Percentiles rank a stretch among this genome's conserved stretches.
phyloP scores from a whole-genome alignment of 139 green algal genomes.

The Tetradesmus obliquus region DNA sequence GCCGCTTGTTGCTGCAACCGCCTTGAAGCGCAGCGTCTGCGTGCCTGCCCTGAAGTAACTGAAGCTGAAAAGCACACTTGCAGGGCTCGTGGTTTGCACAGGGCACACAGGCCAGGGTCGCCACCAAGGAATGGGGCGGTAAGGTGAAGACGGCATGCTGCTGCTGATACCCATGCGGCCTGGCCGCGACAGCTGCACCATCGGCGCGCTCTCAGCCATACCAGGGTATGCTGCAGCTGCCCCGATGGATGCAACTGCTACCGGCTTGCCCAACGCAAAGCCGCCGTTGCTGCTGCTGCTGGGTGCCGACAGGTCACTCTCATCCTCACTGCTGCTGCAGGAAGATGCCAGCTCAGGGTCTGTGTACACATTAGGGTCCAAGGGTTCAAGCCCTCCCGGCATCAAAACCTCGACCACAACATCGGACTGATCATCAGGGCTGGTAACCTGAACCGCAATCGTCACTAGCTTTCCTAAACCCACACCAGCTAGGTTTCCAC shows the following conservation, averaged over 20 bases:
- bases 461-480: conserved; percentile 58
- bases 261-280: neutral
- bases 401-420: conserved; percentile 65
- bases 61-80: conserved; percentile 59
- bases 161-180: neutral
- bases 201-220: neutral
- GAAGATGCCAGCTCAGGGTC: conserved; percentile 16
- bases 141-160: neutral
- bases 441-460: conserved; percentile 68
- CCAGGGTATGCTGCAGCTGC: neutral
- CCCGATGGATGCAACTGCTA: neutral
- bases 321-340: conserved; percentile 34
- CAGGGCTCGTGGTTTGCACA: conserved; percentile 51
- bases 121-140: conserved; percentile 11
- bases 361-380: conserved; percentile 64
- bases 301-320: neutral
- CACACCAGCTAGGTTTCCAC: conserved; percentile 46
- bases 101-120: conserved; percentile 31
- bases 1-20: conserved; percentile 68
- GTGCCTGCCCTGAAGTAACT: conserved; percentile 59
- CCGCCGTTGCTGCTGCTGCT: neutral
- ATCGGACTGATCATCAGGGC: conserved; percentile 63
- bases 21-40: conserved; percentile 54
- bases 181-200: no score
- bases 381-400: conserved; percentile 73